These are phyloP conservation scores for Ascoidea asiatica DNA, from an alignment of 805 yeast genomes.

Conservation along the genomic window DNA sequence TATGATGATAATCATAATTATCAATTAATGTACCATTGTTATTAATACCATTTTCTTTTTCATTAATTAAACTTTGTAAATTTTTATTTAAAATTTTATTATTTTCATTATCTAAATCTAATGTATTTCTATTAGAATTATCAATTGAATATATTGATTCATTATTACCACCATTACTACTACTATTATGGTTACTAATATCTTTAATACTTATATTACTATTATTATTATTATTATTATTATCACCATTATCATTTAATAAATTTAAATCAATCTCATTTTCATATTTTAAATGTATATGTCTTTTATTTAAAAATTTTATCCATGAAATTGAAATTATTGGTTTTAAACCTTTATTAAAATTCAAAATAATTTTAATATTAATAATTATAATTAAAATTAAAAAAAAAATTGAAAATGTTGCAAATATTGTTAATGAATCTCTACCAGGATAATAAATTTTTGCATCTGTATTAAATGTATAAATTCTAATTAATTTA, in stretches of 20 bases:
- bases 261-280: background rate
- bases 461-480: conserved; percentile 21
- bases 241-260: background rate
- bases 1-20: background rate
- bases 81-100: no score
- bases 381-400: conserved; percentile 4
- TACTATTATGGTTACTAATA: background rate
- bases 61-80: no score
- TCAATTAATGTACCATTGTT: background rate
- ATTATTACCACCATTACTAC: no score
- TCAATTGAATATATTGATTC: no score
- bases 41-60: background rate
- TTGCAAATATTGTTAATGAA: conserved; percentile 24
- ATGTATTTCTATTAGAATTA: no score
- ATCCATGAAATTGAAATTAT: conserved; percentile 4
- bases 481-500: conserved; percentile 24
- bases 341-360: conserved; percentile 10
- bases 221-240: no score
- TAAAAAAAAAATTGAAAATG: conserved; percentile 20
- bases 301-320: background rate
- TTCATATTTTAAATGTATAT: background rate
- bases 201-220: background rate
- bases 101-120: no score
- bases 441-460: conserved; percentile 25
- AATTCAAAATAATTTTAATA: conserved; percentile 4